Evolutionary conservation across 2,329 filamentous ascomycete genomes (phyloP).

Genomic region (Xenoacremonium recifei): DNA sequence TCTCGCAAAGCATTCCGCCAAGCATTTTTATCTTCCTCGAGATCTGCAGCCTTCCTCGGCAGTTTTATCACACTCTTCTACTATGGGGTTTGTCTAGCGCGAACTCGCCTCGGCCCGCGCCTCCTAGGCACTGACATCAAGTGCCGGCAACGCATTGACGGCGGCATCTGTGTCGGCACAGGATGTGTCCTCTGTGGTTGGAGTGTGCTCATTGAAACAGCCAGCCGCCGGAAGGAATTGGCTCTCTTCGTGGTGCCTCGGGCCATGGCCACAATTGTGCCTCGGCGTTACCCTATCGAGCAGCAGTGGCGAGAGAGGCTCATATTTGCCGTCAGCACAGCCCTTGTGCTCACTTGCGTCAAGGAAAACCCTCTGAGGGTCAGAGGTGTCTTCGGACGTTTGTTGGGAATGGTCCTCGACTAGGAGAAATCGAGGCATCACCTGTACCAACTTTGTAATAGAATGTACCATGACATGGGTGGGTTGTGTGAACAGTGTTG

Average conservation of each 20-base stretch:
- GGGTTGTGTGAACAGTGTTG: too few relatives aligned
- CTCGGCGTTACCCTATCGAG: conserved; percentile 61
- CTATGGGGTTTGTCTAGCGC: conserved; percentile 77
- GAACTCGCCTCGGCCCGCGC: conserved; percentile 70
- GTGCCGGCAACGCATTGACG: conserved; percentile 52
- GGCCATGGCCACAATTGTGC: conserved; percentile 72
- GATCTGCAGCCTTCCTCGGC: conserved; percentile 76
- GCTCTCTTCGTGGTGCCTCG: conserved; percentile 78
- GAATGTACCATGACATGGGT: too few relatives aligned
- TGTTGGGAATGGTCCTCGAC: conserved; percentile 56
- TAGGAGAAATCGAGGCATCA: too few relatives aligned
- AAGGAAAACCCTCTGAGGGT: conserved; percentile 62
- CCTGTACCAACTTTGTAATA: too few relatives aligned
- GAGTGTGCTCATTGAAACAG: conserved; percentile 73
- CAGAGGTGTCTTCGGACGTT: conserved; percentile 64
- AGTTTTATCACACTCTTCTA: conserved; percentile 79
- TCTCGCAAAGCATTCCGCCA: conserved; percentile 45
- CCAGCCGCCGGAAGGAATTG: conserved; percentile 68
- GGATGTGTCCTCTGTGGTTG: conserved; percentile 78
- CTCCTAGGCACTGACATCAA: conserved; percentile 55
- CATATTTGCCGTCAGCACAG: conserved; percentile 65
- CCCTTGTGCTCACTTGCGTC: conserved; percentile 67
- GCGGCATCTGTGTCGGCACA: conserved; percentile 65
- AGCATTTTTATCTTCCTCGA: conserved; percentile 59
- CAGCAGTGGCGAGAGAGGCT: conserved; percentile 67